Percentiles rank a stretch among this genome's conserved stretches.
Evolutionary conservation across 176 grass and related monocot genomes (phyloP).

Genomic region (Pontederia crassipes): DNA sequence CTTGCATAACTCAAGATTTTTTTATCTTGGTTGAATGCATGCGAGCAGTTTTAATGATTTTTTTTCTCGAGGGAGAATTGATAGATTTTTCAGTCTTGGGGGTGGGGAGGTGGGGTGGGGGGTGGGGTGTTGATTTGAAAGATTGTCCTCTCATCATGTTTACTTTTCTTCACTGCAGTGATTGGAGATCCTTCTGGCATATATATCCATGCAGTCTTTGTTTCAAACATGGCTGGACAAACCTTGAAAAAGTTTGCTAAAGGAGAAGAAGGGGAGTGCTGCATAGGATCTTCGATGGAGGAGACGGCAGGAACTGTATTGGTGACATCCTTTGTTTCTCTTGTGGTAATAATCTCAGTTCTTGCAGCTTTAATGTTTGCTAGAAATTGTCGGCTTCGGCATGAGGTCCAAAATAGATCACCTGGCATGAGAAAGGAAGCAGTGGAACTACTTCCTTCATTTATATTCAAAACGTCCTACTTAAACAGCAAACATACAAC

Average conservation of each 20-base stretch:
- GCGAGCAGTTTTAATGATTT: too few relatives aligned
- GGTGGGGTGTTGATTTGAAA: too few relatives aligned
- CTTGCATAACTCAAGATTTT: too few relatives aligned
- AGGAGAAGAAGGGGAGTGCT: conserved; percentile 59
- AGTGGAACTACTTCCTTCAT: conserved; percentile 55
- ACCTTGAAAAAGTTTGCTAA: conserved; percentile 57
- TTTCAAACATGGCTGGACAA: conserved; percentile 71
- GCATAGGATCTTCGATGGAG: conserved; percentile 71
- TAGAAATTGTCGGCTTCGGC: conserved; percentile 63
- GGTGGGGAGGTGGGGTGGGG: too few relatives aligned
- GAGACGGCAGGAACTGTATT: conserved; percentile 79
- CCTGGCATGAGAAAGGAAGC: conserved; percentile 58
- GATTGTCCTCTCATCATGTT: not conserved
- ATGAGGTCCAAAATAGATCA: conserved; percentile 38
- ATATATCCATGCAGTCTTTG: conserved; percentile 75
- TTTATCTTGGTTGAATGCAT: too few relatives aligned
- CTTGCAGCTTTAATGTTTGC: conserved; percentile 76
- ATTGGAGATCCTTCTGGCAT: conserved; percentile 63
- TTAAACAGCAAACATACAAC: conserved; percentile 35
- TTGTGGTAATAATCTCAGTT: conserved; percentile 81
- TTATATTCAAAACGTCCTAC: conserved; percentile 32
- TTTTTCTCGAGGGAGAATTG: too few relatives aligned
- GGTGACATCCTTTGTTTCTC: conserved; percentile 78
- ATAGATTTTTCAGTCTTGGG: too few relatives aligned
- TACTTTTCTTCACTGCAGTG: conserved; percentile 29